Evolutionary conservation across 192 early-diverging fungal species (phyloP), one percentile per base, ranked within the genome.

Genomic region (Coemansia brasiliensis): DNA sequence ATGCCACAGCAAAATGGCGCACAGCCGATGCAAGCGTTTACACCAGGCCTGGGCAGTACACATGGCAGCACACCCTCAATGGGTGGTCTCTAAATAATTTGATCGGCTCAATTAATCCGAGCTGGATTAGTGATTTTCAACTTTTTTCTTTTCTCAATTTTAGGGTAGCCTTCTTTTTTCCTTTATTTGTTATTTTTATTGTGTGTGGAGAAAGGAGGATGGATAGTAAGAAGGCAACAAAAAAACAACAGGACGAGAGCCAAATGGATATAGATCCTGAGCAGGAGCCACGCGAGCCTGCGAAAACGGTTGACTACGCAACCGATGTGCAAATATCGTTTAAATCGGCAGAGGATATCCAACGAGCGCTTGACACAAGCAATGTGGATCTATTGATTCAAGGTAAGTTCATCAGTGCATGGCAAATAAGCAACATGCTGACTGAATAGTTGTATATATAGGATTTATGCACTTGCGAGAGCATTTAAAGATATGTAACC

Each of bases 401-500:
- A 67, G 75, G 72, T 75, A 69, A 69, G 72, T 22, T 37, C 8
- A 20, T 12, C n/a, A n/a, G n/a, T n/a, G n/a, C n/a, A n/a, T n/a
- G n/a, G n/a, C n/a, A n/a, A 35, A 35, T 9, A 35, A 29, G 6
- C 3, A 29, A 3, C 32, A 35, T 35, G 32, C 32, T 35, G 6
- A 35, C 10, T 35, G 32, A 35, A 7, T 7, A 35, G 6, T 10
- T 35, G 32, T 35, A 7, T 35, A 7, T 35, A 10, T 75, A 75
- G 72, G 75, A 13, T 59, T 74, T 49, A 74, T 50, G 59, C 70
- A 80, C 32, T 44, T 74, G 8, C 67, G 72, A 25, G 77, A 80
- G 59, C 77, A 80, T 25, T 45, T 80, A 12, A 65, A 56, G 37
- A 59, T 74, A n/a, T 80, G 70, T 52, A 80, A 69, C 27, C 54